Evolutionary conservation across 129 eudicot genomes (phyloP), one percentile per base, ranked within the genome.

Genomic region (Flaveria ramosissima): DNA sequence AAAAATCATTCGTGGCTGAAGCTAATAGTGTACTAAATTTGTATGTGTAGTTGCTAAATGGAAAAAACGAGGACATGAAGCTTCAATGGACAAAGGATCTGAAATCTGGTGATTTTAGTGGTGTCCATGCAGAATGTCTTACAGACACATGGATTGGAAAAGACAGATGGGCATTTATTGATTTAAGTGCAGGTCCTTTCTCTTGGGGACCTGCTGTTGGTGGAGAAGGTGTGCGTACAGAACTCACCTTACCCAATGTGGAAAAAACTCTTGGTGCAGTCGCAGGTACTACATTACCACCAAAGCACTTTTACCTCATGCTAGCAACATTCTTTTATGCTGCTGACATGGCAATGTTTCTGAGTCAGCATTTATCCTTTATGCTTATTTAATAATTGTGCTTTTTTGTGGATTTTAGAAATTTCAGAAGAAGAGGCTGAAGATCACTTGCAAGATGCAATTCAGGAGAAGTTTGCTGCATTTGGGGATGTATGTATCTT

Each of bases 121-220:
- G 95, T 59, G 72, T 87, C 72, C 97, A 90, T 84, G 84, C 96
- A 39, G 98, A 93, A 76, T 90, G 98, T 85, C 96, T 93, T 80
- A 93, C 98, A 16, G 98, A 93, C 77, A 89, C 96, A 71, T 93
- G 96, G 96, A 90, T 93, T 43, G 98, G 96, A 79, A 93, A 87
- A 57, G 82, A 93, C 80, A 90, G 98, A 92, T 93, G 98, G 98
- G 98, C 98, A 9, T 93, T 93, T 77, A 87, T 93, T 74, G 98
- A 93, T 82, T 84, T 93, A 77, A 88, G 86, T 77, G 97, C 98
- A 2, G 98, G 98, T 68, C 98, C 98, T 57, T 93, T 93, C 73
- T 84, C 98, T 20, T 93, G 98, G 98, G 98, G 98, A 23, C 98
- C 98, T 76, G 92, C 98, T 77, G 98, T 93, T 36, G 98, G 98